Base-by-base conservation (phyloP, 2,329 filamentous ascomycete genomes). In the Alternaria sp. region DNA sequence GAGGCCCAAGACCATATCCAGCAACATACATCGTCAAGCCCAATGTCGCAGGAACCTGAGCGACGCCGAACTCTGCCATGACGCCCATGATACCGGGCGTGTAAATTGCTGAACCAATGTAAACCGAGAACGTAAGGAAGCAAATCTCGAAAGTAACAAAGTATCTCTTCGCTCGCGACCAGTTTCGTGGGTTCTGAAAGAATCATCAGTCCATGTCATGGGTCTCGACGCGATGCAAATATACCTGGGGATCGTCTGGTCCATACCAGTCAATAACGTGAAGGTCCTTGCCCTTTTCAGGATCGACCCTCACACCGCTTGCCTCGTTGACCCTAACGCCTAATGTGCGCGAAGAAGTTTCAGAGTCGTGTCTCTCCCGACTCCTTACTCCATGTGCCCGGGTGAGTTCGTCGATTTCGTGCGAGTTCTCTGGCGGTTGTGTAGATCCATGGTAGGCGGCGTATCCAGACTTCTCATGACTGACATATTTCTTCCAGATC, bases 51-150 rank as follows among this genome's bases (percentile, higher is more conserved):
- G 76, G 80, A 13, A 83, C 77, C 34, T 79, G 71, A 23, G 78
- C 80, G 41, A 88, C 82, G 44, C 80, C 79, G 63, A 88, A 89
- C 3, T 54, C 77, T 9, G 74, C 57, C 69, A 83, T 82, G 13
- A 89, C 78, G 6, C 82, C 83, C 48, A 67, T 56, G 4, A 71
- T 67, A 21, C 71, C 73, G 2, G 79, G 73, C 0, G 75, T 71
- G 73, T 86, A 87, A 53, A 88, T 83, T 8, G 81, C 77, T 3
- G 80, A 81, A 1, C 81, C 82, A 59, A 80, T 82, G 65, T 85
- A 85, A 29, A 83, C 36, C 81, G 85, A 52, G 84, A 83, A 82
- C 0, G 80, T 83, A 29, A 82, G 73, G 29, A 84, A 68, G 56
- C 79, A 82, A 54, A 84, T 80, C 37, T 80, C 72, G 44, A 78